Base-by-base conservation (phyloP, 805 yeast species). In the Candida mattraensis region DNA sequence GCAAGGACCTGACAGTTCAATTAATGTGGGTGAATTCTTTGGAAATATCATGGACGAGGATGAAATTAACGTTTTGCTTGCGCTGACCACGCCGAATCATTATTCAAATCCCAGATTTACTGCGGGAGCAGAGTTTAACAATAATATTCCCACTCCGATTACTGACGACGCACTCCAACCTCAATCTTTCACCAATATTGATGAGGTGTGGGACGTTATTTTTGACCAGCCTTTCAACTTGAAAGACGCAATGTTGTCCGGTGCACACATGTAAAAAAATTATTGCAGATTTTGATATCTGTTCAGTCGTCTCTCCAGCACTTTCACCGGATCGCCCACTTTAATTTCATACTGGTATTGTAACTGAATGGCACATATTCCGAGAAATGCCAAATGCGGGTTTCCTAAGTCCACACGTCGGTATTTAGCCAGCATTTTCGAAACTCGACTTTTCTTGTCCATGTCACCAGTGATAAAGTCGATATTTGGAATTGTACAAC, bases 401-500 rank as follows among this genome's bases (percentile, higher is more conserved):
- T 37, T 33, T 3, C 54, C 56, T 5, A 37, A 21, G 37, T 56
- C 58, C 10, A 48, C 38, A 20, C 55, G 27, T 30, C 58, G 41
- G 40, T 48, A 48, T 8, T 39, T 45, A 9, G 48, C 37, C 28
- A 56, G 29, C 1, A 46, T 39, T 14, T 45, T 48, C 11, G 56
- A 44, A 7, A 54, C 53, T 5, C 48, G 41, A 19, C 30, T 24
- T 12, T 33, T 23, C 10, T 37, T 34, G 20, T 49, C 53, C 16
- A 45, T 18, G 14, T 28, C 24, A 2, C 56, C 58, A 3, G 49
- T 43, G 6, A 27, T 21, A 5, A 39, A 30, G 22, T 53, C 37
- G 21, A 54, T 45, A 24, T 53, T 54, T 6, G 58, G 58, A 27
- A 54, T 40, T 7, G 51, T 35, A 22, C 60, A 54, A 19, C 60